A percentile compares a stretch with the other conserved stretches of the same genome.
These are phyloP conservation scores for Yamadazyma scolyti DNA, from an alignment of 805 yeast genomes.

Conservation along the genomic window DNA sequence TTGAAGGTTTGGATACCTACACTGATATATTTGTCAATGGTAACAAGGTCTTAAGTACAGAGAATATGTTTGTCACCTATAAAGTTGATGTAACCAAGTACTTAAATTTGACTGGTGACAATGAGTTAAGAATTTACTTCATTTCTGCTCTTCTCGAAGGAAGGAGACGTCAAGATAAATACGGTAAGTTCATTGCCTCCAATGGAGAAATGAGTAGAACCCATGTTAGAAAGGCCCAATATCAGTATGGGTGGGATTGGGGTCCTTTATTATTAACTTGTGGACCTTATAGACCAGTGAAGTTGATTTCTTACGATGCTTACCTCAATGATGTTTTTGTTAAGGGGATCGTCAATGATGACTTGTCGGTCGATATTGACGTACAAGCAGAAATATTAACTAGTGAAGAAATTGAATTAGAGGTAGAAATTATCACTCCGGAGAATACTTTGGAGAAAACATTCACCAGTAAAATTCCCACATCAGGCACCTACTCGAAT, in stretches of 20 bases:
- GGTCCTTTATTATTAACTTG: conserved; percentile 44
- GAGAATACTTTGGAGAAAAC: conserved; percentile 6
- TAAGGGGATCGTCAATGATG: conserved; percentile 6
- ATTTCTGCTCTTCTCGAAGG: conserved; percentile 32
- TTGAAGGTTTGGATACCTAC: conserved; percentile 43
- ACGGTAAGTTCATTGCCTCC: conserved; percentile 24
- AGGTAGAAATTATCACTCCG: conserved; percentile 11
- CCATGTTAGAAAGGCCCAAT: conserved; percentile 48
- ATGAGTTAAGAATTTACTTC: conserved; percentile 32
- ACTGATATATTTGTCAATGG: conserved; percentile 39
- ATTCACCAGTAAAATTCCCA: background rate
- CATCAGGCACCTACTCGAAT: conserved; percentile 1
- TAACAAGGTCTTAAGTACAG: conserved; percentile 24
- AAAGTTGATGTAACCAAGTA: conserved; percentile 20
- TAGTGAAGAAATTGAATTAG: too few relatives aligned
- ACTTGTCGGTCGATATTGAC: conserved; percentile 8
- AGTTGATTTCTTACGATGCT: conserved; percentile 17
- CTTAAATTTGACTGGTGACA: conserved; percentile 12
- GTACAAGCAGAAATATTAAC: background rate
- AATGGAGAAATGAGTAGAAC: conserved; percentile 43
- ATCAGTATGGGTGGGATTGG: conserved; percentile 59
- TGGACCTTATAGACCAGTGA: conserved; percentile 40
- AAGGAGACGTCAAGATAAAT: conserved; percentile 24
- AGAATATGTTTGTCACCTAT: conserved; percentile 41
- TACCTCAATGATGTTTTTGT: conserved; percentile 15